phyloP scores from a whole-genome alignment of 768 basidiomycete species.

The Pleurotus platypus region DNA sequence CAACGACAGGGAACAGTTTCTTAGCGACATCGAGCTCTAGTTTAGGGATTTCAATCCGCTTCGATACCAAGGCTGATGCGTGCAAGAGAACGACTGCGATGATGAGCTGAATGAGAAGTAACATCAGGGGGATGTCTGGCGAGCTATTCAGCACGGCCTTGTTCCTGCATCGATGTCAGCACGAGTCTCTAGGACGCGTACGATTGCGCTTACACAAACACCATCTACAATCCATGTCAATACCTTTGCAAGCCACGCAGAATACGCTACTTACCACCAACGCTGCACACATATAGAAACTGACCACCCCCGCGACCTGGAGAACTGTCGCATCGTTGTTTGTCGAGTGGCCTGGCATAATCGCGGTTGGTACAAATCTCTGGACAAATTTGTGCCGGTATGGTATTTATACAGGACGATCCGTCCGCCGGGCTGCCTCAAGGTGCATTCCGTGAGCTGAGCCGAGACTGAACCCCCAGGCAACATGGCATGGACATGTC shows the following conservation, averaged over 20 bases:
- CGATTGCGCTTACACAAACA: conserved; percentile 39
- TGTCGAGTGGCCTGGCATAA: neutral
- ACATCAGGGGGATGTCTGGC: conserved; percentile 63
- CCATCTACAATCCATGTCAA: conserved; percentile 33
- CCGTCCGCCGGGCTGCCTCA: too few species aligned
- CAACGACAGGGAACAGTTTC: conserved; percentile 59
- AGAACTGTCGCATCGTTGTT: conserved; percentile 30
- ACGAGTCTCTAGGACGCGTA: too few species aligned
- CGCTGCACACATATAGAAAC: conserved; percentile 77
- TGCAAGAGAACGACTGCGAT: conserved; percentile 68
- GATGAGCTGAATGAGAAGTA: conserved; percentile 64
- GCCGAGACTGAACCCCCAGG: too few species aligned
- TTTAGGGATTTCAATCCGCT: conserved; percentile 55
- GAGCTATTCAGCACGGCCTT: conserved; percentile 70
- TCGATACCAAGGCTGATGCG: conserved; percentile 40
- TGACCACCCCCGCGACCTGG: conserved; percentile 67
- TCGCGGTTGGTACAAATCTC: neutral
- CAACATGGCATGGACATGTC: too few species aligned
- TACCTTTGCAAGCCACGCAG: neutral
- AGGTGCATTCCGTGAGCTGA: too few species aligned
- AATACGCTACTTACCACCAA: conserved; percentile 51
- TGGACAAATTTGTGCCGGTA: too few species aligned
- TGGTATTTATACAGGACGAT: too few species aligned
- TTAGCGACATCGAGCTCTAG: conserved; percentile 48
- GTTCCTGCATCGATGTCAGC: conserved; percentile 41